These are phyloP conservation scores for Candida rishiriensis DNA, from an alignment of 805 yeast species.

Conservation along the genomic window DNA sequence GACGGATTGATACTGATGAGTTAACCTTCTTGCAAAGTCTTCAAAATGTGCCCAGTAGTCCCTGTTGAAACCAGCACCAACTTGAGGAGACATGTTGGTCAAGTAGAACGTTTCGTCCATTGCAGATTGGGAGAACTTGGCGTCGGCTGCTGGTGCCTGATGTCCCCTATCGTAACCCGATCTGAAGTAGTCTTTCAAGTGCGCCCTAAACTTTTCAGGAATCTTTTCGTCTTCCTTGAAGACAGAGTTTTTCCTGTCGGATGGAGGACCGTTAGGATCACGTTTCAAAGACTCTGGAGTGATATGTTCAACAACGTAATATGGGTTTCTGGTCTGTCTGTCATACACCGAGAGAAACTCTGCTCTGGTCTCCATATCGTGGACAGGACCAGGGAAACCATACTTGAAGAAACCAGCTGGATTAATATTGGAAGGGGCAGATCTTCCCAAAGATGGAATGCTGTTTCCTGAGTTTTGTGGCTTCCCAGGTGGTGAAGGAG, in stretches of 20 bases:
- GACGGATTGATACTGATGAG: slow-evolving; percentile 66
- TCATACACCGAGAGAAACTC: slow-evolving; percentile 88
- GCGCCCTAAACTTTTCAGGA: slow-evolving; percentile 72
- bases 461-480: slow-evolving; percentile 1
- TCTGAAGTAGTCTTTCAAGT: slow-evolving; percentile 81
- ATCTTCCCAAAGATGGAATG: slow-evolving; percentile 1
- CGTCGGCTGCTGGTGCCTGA: slow-evolving; percentile 97
- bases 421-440: slow-evolving; percentile 38
- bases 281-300: slow-evolving; percentile 63
- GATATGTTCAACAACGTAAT: slow-evolving; percentile 81
- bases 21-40: slow-evolving; percentile 76
- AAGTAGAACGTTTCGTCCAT: slow-evolving; percentile 93
- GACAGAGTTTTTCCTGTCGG: slow-evolving; percentile 74
- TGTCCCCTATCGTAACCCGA: slow-evolving; percentile 97
- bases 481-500: slow-evolving; percentile 9
- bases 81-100: slow-evolving; percentile 94
- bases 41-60: slow-evolving; percentile 98
- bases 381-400: slow-evolving; percentile 95
- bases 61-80: slow-evolving; percentile 95
- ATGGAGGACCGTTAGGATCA: slow-evolving; percentile 36
- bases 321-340: slow-evolving; percentile 79
- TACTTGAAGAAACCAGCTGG: slow-evolving; percentile 84
- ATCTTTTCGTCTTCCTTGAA: slow-evolving; percentile 84
- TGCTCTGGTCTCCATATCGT: slow-evolving; percentile 66
- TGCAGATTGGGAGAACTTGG: slow-evolving; percentile 82